phyloP scores from a whole-genome alignment of 2,329 filamentous ascomycete species.

The Monosporascus sp. region DNA sequence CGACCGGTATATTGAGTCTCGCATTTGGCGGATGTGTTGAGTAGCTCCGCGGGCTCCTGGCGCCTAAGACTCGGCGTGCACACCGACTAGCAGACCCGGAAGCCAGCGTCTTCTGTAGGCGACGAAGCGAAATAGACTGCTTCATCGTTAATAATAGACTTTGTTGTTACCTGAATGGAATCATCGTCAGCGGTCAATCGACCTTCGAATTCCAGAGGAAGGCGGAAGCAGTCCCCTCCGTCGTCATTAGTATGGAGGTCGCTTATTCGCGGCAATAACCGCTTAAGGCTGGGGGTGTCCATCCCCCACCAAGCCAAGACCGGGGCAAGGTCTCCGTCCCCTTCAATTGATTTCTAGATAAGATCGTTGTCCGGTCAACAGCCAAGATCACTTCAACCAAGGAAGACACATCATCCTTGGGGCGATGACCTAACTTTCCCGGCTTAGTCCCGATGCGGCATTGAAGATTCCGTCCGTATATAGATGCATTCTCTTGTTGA shows the following conservation, averaged over 20 bases:
- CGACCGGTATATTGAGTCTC: conserved; percentile 75
- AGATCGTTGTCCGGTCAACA: conserved; percentile 40
- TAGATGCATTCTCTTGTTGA: conserved; percentile 3
- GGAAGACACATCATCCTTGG: neutral
- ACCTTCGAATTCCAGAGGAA: conserved; percentile 2
- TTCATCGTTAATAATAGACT: conserved; percentile 16
- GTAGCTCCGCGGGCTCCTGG: conserved; percentile 29
- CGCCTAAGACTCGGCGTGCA: neutral
- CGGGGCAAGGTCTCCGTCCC: neutral
- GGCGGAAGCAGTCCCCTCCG: conserved; percentile 5
- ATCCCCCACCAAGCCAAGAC: neutral
- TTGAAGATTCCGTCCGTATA: conserved; percentile 20
- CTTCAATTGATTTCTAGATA: conserved; percentile 12
- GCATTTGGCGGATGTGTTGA: conserved; percentile 55
- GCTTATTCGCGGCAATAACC: conserved; percentile 25
- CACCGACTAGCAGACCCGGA: conserved; percentile 7
- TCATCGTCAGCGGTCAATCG: conserved; percentile 10
- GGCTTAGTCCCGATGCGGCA: neutral
- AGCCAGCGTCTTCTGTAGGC: conserved; percentile 14
- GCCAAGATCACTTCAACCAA: neutral
- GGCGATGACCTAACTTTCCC: neutral
- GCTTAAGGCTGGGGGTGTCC: neutral
- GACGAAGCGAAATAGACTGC: conserved; percentile 13
- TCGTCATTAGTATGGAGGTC: conserved; percentile 14
- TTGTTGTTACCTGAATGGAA: conserved; percentile 4